Base-by-base conservation (phyloP, 495 filamentous ascomycete genomes). In the Usnea hakonensis region DNA sequence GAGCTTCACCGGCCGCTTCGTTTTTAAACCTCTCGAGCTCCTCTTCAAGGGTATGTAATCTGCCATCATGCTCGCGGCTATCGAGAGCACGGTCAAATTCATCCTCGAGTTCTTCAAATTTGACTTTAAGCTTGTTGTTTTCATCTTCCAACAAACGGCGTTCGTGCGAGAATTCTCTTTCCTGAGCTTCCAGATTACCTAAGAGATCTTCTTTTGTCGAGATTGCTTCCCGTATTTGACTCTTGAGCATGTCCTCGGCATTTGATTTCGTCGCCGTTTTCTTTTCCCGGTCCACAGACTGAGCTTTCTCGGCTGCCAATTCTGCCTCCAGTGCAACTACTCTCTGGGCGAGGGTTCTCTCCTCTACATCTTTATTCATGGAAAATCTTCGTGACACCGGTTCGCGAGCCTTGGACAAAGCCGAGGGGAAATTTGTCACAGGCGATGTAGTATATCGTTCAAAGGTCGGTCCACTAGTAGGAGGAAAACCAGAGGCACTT, bases 191-290 rank as follows among this genome's bases (percentile, higher is more conserved):
- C 71, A 99, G 86, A 68, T 99, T 99, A 44, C 89, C 88, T 71
- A 99, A 84, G 1, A 99, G 82, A 68, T 99, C 94, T 69, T 89
- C 85, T 73, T 99, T 99, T 0, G 89, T 99, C 4, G 89, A 92
- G 64, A 90, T 87, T 16, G 81, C 89, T 52, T 83, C 79, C 33
- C 64, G 64, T 30, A 75, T 69, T 36, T 73, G 67, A 8, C 77
- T 79, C 64, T 84, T 86, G 36, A 89, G 83, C 43, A 87, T 79
- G 33, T 84, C 80, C 67, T 89, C 83, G 5, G 83, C 77, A 23
- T 87, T 83, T 7, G 72, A 77, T 55, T 78, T 80, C 11, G 72
- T 72, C 48, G 78, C 72, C 11, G 87, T 81, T 68, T 89, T 83
- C 60, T 81, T 82, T 61, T 85, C 81, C 26, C 88, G 72, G 23